These are phyloP conservation scores for Plasmodium vivax DNA, from an alignment of 169 alveolate species.

Conservation along the genomic window DNA sequence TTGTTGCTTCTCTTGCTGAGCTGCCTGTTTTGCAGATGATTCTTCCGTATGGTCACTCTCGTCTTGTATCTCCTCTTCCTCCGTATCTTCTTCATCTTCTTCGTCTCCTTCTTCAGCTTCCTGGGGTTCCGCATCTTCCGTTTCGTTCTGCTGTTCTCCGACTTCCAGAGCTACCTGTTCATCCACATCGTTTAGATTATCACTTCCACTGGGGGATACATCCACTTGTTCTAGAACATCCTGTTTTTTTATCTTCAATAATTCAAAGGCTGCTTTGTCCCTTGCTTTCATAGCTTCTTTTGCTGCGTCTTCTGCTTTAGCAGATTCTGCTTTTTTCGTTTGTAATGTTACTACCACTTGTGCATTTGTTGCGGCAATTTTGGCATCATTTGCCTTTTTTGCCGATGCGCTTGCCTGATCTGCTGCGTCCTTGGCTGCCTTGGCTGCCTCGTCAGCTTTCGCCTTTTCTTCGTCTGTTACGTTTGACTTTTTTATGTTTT, in stretches of 20 bases:
- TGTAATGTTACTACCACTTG: neutral
- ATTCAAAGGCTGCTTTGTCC: neutral
- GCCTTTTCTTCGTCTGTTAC: neutral
- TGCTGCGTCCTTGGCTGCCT: too few species aligned
- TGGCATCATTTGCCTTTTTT: neutral
- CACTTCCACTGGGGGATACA: neutral
- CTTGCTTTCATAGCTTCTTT: neutral
- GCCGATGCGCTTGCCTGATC: too few species aligned
- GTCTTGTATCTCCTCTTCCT: too few species aligned
- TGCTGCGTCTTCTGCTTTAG: neutral
- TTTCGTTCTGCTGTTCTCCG: neutral
- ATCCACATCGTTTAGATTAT: neutral
- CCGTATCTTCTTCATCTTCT: too few species aligned
- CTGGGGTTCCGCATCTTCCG: neutral
- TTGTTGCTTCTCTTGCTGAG: too few species aligned
- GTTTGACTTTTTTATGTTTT: neutral
- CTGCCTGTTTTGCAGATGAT: too few species aligned
- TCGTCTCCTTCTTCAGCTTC: neutral
- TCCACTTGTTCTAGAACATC: neutral
- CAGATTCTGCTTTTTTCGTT: neutral
- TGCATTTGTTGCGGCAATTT: neutral
- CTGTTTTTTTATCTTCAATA: neutral
- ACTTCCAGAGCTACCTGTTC: neutral
- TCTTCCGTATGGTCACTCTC: too few species aligned
- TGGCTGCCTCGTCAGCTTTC: neutral